A percentile compares a stretch with the other conserved stretches of the same genome.
Conservation (phyloP, 2,329 filamentous ascomycete species). For the Penicillium psychrosexuale region DNA sequence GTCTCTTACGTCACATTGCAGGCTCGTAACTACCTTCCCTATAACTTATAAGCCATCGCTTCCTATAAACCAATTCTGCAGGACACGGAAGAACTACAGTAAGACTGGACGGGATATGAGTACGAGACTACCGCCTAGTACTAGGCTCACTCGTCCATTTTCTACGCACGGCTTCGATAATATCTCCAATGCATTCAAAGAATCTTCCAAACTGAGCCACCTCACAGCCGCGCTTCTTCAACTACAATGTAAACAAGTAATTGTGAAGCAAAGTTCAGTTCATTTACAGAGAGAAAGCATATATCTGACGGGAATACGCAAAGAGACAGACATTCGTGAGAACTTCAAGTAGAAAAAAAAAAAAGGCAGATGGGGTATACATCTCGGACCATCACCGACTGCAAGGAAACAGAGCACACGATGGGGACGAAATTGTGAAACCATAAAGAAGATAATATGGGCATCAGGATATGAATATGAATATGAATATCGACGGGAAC, state of each 20-base stretch:
- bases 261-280: background rate
- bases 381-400: constrained; percentile 19
- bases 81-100: too few species aligned
- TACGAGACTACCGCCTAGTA: background rate
- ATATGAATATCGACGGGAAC: constrained; percentile 3
- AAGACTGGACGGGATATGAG: background rate
- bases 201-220: background rate
- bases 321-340: background rate
- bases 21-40: too few species aligned
- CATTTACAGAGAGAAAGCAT: constrained; percentile 6
- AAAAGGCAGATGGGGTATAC: constrained; percentile 22
- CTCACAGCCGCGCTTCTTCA: too few species aligned
- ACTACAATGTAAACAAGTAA: background rate
- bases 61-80: too few species aligned
- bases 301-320: constrained; percentile 2
- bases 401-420: constrained; percentile 7
- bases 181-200: background rate
- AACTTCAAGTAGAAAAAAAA: constrained; percentile 5
- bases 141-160: background rate
- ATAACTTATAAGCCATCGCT: too few species aligned
- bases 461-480: constrained; percentile 9
- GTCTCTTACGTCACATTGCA: too few species aligned
- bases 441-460: constrained; percentile 6
- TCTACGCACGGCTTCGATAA: background rate
- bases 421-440: background rate